These are phyloP conservation scores for Zychaea mexicana DNA, from an alignment of 371 early-diverging fungal genomes.

Conservation along the genomic window DNA sequence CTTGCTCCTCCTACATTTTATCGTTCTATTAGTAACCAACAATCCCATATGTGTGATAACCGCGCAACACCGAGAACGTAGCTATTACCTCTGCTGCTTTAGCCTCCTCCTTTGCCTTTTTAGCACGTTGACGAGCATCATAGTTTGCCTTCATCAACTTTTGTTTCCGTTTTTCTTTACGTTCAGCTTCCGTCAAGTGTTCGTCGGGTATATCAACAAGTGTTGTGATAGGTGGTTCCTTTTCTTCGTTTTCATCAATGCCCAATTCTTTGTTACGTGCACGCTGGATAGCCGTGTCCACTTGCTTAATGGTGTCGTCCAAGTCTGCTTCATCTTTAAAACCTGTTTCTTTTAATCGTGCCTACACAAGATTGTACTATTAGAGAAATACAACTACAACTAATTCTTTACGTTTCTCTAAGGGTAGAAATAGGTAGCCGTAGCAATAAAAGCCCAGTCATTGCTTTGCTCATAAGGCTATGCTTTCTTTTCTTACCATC, in stretches of 20 bases:
- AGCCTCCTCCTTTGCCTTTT: conserved; percentile 81
- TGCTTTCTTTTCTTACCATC: conserved; percentile 38
- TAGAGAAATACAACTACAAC: too few species aligned
- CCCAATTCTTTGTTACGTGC: conserved; percentile 83
- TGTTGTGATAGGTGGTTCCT: conserved; percentile 74
- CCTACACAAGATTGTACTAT: too few species aligned
- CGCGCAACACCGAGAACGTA: too few species aligned
- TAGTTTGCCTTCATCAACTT: conserved; percentile 78
- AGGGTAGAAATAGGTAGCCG: too few species aligned
- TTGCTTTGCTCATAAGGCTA: too few species aligned
- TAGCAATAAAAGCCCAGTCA: too few species aligned
- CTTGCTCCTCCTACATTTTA: conserved; percentile 67
- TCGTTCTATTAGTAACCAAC: background rate
- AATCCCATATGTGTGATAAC: background rate
- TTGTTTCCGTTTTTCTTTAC: conserved; percentile 87
- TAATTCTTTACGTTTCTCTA: too few species aligned
- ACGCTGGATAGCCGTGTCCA: conserved; percentile 67
- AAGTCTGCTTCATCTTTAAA: conserved; percentile 76
- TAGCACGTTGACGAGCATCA: conserved; percentile 81
- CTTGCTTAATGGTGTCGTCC: conserved; percentile 69
- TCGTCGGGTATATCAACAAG: conserved; percentile 83
- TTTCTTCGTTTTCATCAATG: conserved; percentile 77
- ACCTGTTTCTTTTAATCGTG: conserved; percentile 63
- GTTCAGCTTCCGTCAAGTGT: conserved; percentile 73
- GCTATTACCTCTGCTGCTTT: conserved; percentile 46